A percentile compares a stretch with the other conserved stretches of the same genome.
phyloP scores from a whole-genome alignment of 2,329 filamentous ascomycete species.

The Aspergillus brasiliensis region DNA sequence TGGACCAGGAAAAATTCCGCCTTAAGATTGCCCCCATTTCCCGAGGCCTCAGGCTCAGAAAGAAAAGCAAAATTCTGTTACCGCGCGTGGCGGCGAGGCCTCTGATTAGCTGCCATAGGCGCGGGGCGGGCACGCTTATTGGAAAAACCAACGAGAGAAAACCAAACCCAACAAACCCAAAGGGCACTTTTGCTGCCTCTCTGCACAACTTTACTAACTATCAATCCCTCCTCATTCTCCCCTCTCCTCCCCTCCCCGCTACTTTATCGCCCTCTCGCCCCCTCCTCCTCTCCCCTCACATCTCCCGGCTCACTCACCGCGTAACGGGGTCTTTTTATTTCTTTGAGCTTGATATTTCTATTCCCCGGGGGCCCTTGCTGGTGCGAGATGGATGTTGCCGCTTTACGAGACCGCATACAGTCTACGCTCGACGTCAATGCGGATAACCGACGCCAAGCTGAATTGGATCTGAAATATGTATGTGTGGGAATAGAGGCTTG shows the following conservation, averaged over 20 bases:
- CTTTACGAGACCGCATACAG: constrained; percentile 64
- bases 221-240: constrained; percentile 10
- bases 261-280: constrained; percentile 11
- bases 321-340: constrained; percentile 27
- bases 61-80: constrained; percentile 24
- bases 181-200: constrained; percentile 17
- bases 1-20: not conserved
- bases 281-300: constrained; percentile 16
- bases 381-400: constrained; percentile 61
- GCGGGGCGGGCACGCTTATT: constrained; percentile 26
- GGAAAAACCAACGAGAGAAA: constrained; percentile 30
- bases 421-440: constrained; percentile 65
- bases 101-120: constrained; percentile 30
- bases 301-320: constrained; percentile 20
- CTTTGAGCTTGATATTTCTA: constrained; percentile 29
- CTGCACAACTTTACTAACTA: constrained; percentile 14
- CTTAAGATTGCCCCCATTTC: not conserved
- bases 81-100: constrained; percentile 25
- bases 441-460: constrained; percentile 63
- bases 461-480: constrained; percentile 67
- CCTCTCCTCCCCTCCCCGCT: constrained; percentile 14
- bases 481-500: constrained; percentile 28
- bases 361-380: constrained; percentile 37
- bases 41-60: not conserved
- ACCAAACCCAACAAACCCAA: constrained; percentile 27